Percentiles rank a stretch among this genome's conserved stretches.
These are phyloP conservation scores for Candida argentea DNA, from an alignment of 805 yeast genomes.

Conservation along the genomic window DNA sequence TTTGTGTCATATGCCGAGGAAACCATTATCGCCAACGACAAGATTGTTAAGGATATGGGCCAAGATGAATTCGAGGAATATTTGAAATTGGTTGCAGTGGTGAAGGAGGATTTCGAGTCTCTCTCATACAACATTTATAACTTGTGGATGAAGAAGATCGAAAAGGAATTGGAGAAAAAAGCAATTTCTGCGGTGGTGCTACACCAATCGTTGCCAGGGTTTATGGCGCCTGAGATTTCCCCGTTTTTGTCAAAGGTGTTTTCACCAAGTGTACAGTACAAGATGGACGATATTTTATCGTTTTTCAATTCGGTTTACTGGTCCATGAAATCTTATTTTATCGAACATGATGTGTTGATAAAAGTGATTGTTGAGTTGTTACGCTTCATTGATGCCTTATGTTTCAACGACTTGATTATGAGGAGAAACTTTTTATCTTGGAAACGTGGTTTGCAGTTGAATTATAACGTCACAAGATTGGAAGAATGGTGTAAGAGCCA, in stretches of 20 bases:
- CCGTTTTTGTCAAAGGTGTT: constrained; percentile 81
- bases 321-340: constrained; percentile 85
- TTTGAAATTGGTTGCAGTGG: constrained; percentile 77
- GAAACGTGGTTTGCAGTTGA: constrained; percentile 96
- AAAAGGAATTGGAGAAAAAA: constrained; percentile 80
- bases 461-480: constrained; percentile 89
- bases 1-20: constrained; percentile 91
- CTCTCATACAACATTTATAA: constrained; percentile 89
- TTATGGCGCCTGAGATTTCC: constrained; percentile 73
- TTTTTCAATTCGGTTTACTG: constrained; percentile 85
- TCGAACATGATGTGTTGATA: constrained; percentile 75
- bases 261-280: constrained; percentile 58
- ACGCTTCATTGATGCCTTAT: constrained; percentile 79
- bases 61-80: constrained; percentile 87
- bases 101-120: constrained; percentile 88
- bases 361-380: constrained; percentile 78
- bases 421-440: constrained; percentile 89
- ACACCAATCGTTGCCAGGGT: constrained; percentile 94
- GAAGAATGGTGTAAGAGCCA: constrained; percentile 98
- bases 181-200: constrained; percentile 91
- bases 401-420: constrained; percentile 93
- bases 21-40: constrained; percentile 79
- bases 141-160: constrained; percentile 94
- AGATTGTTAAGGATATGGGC: constrained; percentile 73
- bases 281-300: constrained; percentile 90